Percentiles rank a stretch among this genome's conserved stretches.
Conservation (phyloP, 306 rosid species). For the Ammopiptanthus mongolicus region DNA sequence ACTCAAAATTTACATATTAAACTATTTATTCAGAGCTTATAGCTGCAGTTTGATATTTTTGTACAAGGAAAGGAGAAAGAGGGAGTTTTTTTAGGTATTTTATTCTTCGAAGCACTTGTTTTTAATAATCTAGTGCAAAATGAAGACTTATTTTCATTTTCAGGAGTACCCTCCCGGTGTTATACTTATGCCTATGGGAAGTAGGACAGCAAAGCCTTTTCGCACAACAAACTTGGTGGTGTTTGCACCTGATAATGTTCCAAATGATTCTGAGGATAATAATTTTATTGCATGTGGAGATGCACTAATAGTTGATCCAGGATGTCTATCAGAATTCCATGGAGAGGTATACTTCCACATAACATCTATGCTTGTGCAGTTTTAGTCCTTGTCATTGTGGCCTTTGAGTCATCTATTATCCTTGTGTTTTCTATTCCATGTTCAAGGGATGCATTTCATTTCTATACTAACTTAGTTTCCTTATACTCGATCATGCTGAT, state of each 20-base stretch:
- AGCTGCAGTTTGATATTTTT: constrained; percentile 3
- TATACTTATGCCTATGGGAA: constrained; percentile 63
- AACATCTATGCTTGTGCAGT: constrained; percentile 8
- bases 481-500: not conserved
- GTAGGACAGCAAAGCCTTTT: constrained; percentile 76
- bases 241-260: constrained; percentile 56
- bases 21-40: not conserved
- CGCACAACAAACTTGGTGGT: constrained; percentile 68
- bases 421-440: not conserved
- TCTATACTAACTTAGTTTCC: constrained; percentile 12
- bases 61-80: constrained; percentile 3
- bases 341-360: constrained; percentile 55
- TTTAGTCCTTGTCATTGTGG: constrained; percentile 1
- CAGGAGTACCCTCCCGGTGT: constrained; percentile 89
- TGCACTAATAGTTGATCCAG: constrained; percentile 88
- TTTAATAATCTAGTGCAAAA: constrained; percentile 15
- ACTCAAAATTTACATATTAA: not conserved
- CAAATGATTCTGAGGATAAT: constrained; percentile 28
- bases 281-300: constrained; percentile 61
- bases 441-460: constrained; percentile 15
- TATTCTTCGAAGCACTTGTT: not conserved
- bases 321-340: constrained; percentile 65
- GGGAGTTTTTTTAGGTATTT: not conserved
- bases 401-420: constrained; percentile 8
- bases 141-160: constrained; percentile 16